These are phyloP conservation scores for Backusella tuberculispora DNA, from an alignment of 192 early-diverging fungal species.

Conservation along the genomic window DNA sequence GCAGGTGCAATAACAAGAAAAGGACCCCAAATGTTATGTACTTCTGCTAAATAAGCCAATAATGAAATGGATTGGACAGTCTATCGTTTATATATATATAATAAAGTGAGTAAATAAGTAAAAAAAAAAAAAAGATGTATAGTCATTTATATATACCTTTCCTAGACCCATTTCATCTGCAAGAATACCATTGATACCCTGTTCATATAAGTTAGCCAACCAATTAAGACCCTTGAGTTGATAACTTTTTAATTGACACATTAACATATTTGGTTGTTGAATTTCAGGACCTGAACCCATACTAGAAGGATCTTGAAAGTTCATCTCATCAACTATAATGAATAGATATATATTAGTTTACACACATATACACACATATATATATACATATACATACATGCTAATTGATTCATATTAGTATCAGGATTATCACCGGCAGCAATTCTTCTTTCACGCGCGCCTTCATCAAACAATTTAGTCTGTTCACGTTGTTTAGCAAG, in stretches of 20 bases:
- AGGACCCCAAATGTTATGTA: conserved; percentile 88
- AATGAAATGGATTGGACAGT: conserved; percentile 91
- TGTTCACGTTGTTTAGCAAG: conserved; percentile 67
- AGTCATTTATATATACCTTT: too few species aligned
- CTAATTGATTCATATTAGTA: conserved; percentile 45
- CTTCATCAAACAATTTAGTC: conserved; percentile 71
- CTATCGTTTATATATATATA: too few species aligned
- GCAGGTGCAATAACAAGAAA: conserved; percentile 89
- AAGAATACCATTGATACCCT: conserved; percentile 89
- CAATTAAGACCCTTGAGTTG: conserved; percentile 85
- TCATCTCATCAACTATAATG: conserved; percentile 69
- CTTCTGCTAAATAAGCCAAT: conserved; percentile 85
- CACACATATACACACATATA: too few species aligned
- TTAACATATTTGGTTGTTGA: conserved; percentile 83
- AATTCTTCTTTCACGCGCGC: conserved; percentile 41
- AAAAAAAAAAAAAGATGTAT: too few species aligned
- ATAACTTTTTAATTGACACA: conserved; percentile 82
- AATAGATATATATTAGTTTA: too few species aligned
- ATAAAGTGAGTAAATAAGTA: too few species aligned
- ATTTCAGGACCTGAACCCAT: conserved; percentile 71
- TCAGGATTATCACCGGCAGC: conserved; percentile 40
- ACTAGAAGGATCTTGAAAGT: conserved; percentile 79
- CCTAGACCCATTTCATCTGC: conserved; percentile 80
- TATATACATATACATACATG: neutral
- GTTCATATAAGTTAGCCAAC: conserved; percentile 84